phyloP scores from a whole-genome alignment of 176 grass and related monocot species.

The Elymus sibiricus region DNA sequence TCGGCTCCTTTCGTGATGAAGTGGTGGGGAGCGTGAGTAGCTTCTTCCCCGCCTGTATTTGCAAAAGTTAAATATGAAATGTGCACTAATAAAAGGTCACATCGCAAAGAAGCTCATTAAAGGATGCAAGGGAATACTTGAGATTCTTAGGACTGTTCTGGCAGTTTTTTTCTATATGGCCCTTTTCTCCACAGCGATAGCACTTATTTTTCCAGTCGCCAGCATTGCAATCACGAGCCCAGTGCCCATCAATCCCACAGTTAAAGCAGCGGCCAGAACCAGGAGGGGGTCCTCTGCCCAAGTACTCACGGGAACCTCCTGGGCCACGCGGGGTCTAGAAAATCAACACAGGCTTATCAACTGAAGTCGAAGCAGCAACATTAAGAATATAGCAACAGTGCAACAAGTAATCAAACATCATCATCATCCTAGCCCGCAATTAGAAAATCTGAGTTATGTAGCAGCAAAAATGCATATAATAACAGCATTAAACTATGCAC shows the following conservation, averaged over 20 bases:
- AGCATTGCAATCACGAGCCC: constrained; percentile 79
- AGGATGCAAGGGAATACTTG: constrained; percentile 37
- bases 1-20: constrained; percentile 26
- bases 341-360: constrained; percentile 8
- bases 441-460: not conserved
- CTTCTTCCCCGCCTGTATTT: constrained; percentile 41
- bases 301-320: constrained; percentile 58
- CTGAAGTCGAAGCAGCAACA: constrained; percentile 1
- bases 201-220: constrained; percentile 89
- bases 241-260: constrained; percentile 87
- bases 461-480: not conserved
- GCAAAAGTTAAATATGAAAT: constrained; percentile 6
- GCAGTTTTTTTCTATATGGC: constrained; percentile 71
- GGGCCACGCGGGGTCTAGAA: constrained; percentile 54
- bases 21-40: constrained; percentile 63
- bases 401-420: not conserved
- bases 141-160: constrained; percentile 70
- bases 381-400: not conserved
- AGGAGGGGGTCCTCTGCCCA: constrained; percentile 57
- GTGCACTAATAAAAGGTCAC: not conserved
- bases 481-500: not conserved
- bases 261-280: constrained; percentile 77
- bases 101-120: not conserved
- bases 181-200: constrained; percentile 77
- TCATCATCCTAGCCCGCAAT: not conserved